These are phyloP conservation scores for Penicillium sp. DNA, from an alignment of 2,329 filamentous ascomycete genomes.

Conservation along the genomic window DNA sequence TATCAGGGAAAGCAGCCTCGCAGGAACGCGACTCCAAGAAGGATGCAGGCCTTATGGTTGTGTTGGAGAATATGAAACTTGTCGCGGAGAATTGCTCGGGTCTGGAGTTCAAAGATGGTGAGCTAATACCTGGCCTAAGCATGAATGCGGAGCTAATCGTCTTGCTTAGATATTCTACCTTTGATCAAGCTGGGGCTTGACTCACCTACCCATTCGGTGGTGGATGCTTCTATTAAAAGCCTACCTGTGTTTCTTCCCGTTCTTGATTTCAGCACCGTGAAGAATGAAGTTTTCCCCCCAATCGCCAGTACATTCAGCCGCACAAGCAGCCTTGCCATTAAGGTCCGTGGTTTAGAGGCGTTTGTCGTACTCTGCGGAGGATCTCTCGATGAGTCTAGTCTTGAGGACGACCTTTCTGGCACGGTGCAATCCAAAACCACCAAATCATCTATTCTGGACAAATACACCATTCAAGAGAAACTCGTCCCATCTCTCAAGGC, in stretches of 20 bases:
- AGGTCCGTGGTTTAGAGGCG: slow-evolving; percentile 86
- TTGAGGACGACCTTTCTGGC: slow-evolving; percentile 68
- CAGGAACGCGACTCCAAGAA: slow-evolving; percentile 76
- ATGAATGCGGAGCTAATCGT: slow-evolving; percentile 19
- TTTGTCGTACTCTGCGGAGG: slow-evolving; percentile 90
- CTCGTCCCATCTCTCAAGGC: slow-evolving; percentile 85
- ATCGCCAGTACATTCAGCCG: slow-evolving; percentile 88
- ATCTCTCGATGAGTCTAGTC: slow-evolving; percentile 46
- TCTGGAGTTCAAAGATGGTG: slow-evolving; percentile 92
- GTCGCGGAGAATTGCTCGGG: slow-evolving; percentile 81
- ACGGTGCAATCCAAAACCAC: slow-evolving; percentile 54
- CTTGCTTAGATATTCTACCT: slow-evolving; percentile 72
- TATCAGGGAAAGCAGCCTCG: slow-evolving; percentile 47
- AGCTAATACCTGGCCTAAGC: slow-evolving; percentile 29
- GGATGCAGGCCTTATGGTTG: slow-evolving; percentile 87
- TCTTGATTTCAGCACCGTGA: slow-evolving; percentile 94
- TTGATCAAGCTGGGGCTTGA: slow-evolving; percentile 82
- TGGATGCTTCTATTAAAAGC: slow-evolving; percentile 80
- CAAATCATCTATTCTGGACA: slow-evolving; percentile 81
- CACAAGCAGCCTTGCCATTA: slow-evolving; percentile 91
- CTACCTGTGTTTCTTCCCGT: slow-evolving; percentile 80
- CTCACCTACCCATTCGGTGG: slow-evolving; percentile 82
- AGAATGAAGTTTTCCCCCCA: slow-evolving; percentile 93
- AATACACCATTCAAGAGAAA: slow-evolving; percentile 98
- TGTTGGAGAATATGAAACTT: slow-evolving; percentile 77